Evolutionary conservation across 2,329 filamentous ascomycete species (phyloP), one percentile per base, ranked within the genome.

Genomic region (Parafenestella ontariensis): DNA sequence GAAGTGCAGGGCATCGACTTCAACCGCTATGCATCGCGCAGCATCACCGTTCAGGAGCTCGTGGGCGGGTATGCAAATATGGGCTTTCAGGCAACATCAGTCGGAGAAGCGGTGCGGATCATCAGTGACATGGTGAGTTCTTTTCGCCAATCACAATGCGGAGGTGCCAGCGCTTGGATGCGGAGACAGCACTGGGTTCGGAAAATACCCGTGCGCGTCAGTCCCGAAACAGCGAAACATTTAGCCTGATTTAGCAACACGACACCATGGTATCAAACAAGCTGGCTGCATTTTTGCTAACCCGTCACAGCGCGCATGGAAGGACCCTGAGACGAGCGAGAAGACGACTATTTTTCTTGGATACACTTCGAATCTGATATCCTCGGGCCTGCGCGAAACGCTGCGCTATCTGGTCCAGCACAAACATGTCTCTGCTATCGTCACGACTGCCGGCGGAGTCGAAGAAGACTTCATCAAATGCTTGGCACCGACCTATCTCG

Each of bases 401-500:
- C 82, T 99, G 62, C 90, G 95, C 52, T 99, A 92, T 80, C 86
- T 99, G 0, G 93, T 96, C 40, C 86, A 98, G 79, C 92, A 99
- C 79, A 89, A 88, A 59, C 93, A 98, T 73, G 88, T 99, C 59
- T 95, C 92, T 0, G 90, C 89, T 63, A 91, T 99, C 69, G 95
- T 99, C 56, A 96, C 95, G 21, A 96, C 95, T 0, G 95, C 95
- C 0, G 95, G 95, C 40, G 95, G 95, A 45, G 86, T 99, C 47
- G 95, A 99, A 77, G 95, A 99, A 75, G 95, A 99, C 77, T 88
- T 99, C 53, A 99, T 99, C 83, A 99, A 99, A 80, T 99, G 95
- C 69, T 87, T 99, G 2, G 95, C 90, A 10, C 89, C 92, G 47
- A 99, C 95, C 0, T 99, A 97, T 76, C 87, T 98, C 72, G 91